Base-by-base conservation (phyloP, 345 rosid genomes). In the Clarkia xantiana region DNA sequence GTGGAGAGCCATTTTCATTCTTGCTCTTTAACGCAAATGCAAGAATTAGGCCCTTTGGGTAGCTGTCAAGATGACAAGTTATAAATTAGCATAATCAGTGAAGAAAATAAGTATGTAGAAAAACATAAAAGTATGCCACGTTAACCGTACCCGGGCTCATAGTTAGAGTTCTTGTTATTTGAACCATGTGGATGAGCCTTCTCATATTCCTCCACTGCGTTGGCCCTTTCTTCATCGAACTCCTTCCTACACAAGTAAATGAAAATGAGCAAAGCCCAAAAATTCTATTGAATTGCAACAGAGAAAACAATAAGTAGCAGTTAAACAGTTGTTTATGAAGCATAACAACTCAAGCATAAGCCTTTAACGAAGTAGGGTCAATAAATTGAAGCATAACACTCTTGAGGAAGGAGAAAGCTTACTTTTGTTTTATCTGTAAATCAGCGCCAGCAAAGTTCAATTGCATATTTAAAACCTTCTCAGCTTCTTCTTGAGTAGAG, bases 1-100 rank as follows among this genome's bases (percentile, higher is more conserved):
- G 77, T 1, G 45, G 41, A 18, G 81, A 56, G 50, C 8, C 70
- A 42, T 64, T 85, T 63, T 76, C 58, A 42, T 55, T 61, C 20
- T 49, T 55, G 39, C 58, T 72, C 75, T 83, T 86, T 49, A 91
- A 67, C 14, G 76, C 59, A 70, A 91, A 91, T 38, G 94, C 82
- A 58, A 86, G 81, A 52, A 91, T 73, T 62, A 91, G 72, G 53
- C 93, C 96, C 76, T 78, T 84, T 15, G 94, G 86, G 57, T 86
- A 81, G 52, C 96, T 90, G 77, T 23, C 15, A 42, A 36, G 18
- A 52, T 49, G 14, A n/a, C 47, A 10, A 42, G 51, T 13, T 55
- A 25, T 14, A 13, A 29, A 5, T 29, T 29, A 29, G 36, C 11
- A 17, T 18, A 0, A 17, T 42, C 29, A 53, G 49, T 3, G 9